Evolutionary conservation across 352 stramenopile genomes (phyloP).

Genomic region (Peronospora belbahrii): DNA sequence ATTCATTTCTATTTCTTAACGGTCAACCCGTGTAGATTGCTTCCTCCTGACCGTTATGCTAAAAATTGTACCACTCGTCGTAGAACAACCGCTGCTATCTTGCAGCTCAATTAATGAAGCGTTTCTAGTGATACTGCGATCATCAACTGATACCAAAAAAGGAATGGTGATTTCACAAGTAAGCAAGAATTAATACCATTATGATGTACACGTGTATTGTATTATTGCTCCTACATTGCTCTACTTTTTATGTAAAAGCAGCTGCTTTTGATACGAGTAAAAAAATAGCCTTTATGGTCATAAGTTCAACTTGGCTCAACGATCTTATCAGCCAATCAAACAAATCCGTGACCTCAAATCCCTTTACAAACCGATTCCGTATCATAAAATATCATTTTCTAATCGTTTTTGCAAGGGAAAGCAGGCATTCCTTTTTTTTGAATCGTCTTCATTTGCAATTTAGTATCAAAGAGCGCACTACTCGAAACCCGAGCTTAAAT

Average conservation of each 20-base stretch:
- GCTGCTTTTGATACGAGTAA: neutral
- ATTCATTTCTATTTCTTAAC: slow-evolving; percentile 20
- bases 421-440: slow-evolving; percentile 19
- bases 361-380: too few relatives aligned
- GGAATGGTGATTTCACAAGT: too few relatives aligned
- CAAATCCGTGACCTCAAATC: slow-evolving; percentile 7
- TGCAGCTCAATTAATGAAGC: too few relatives aligned
- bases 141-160: too few relatives aligned
- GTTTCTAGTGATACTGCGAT: too few relatives aligned
- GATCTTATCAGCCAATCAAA: slow-evolving; percentile 17
- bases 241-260: neutral
- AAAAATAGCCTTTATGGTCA: slow-evolving; percentile 4
- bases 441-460: slow-evolving; percentile 30
- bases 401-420: slow-evolving; percentile 10
- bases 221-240: too few relatives aligned
- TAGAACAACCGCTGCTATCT: too few relatives aligned
- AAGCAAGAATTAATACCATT: too few relatives aligned
- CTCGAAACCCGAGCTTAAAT: slow-evolving; percentile 6
- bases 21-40: slow-evolving; percentile 11
- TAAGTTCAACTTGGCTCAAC: slow-evolving; percentile 1
- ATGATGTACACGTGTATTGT: too few relatives aligned
- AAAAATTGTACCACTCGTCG: too few relatives aligned
- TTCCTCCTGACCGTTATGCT: too few relatives aligned
- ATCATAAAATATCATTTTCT: neutral
- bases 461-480: slow-evolving; percentile 17